Base-by-base conservation (phyloP, 2,329 filamentous ascomycete genomes). In the Escovopsis sp. region DNA sequence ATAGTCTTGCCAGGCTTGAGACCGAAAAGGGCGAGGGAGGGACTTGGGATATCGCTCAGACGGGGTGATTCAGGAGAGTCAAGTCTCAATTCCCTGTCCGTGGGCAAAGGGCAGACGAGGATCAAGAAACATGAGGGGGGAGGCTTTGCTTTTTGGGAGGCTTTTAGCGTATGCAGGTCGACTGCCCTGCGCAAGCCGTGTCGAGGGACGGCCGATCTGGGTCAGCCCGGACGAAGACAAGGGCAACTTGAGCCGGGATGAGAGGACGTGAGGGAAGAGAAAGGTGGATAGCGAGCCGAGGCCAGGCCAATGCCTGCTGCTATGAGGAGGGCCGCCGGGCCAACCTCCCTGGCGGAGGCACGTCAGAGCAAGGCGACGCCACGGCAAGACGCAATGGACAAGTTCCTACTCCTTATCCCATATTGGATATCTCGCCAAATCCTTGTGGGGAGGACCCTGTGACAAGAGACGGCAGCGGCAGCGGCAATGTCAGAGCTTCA, bases 71-170 rank as follows among this genome's bases (percentile, higher is more conserved):
- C 35, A 37, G 43, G 42, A 48, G 42, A 47, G 47, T 46, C 46
- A 49, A 42, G 49, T 52, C 43, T 54, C 41, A 43, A 40, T 42
- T 43, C 37, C 45, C 45, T 45, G 43, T 42, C 40, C 44, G 40
- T 43, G 45, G 41, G 36, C 30, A 41, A 35, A 40, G 28, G 38
- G 37, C 35, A 42, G 18, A 44, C 43, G 41, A 47, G 46, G 37
- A 41, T 49, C 47, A 42, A 44, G 39, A 42, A 44, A 46, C 41
- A 48, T 40, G 47, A 43, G 36, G 44, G 46, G 21, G 37, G 44
- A 45, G 40, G 47, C 48, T 49, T 56, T 56, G 52, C 52, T 51
- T 54, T 52, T 56, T 31, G 28, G 44, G 42, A 44, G 44, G 45
- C 41, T 44, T 45, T 44, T 41, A 44, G 45, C 43, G 43, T 49